Conservation (phyloP, 1,284 basidiomycete genomes). For the Naganishia liquefaciens region DNA sequence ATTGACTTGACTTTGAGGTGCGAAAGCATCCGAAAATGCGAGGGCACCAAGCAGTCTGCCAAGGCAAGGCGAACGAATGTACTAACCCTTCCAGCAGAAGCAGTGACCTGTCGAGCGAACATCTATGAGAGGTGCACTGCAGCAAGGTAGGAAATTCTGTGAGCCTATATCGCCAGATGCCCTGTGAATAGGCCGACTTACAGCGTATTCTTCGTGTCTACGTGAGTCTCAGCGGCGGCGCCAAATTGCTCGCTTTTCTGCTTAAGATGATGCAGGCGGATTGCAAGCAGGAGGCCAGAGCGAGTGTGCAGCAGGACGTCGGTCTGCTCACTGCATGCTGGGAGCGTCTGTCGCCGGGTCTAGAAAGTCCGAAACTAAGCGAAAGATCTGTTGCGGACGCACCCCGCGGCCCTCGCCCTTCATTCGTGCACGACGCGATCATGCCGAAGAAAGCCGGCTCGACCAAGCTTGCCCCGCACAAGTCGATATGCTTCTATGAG, state of each 20-base stretch:
- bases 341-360: neutral
- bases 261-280: no score
- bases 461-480: no score
- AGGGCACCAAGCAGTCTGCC: neutral
- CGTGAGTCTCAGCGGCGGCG: no score
- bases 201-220: constrained; percentile 6
- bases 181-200: neutral
- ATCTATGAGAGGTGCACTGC: constrained; percentile 9
- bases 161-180: no score
- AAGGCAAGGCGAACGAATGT: neutral
- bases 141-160: neutral
- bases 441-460: constrained; percentile 19
- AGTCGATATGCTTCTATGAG: no score
- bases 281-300: no score
- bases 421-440: constrained; percentile 6
- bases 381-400: constrained; percentile 5
- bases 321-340: no score
- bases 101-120: constrained; percentile 31
- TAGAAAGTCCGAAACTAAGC: constrained; percentile 18
- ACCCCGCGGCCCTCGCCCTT: neutral
- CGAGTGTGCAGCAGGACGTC: no score
- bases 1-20: no score
- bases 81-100: constrained; percentile 31
- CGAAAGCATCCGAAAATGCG: no score
- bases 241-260: no score